Base-by-base conservation (phyloP, 2,329 filamentous ascomycete genomes). In the Blastomyces silverae region DNA sequence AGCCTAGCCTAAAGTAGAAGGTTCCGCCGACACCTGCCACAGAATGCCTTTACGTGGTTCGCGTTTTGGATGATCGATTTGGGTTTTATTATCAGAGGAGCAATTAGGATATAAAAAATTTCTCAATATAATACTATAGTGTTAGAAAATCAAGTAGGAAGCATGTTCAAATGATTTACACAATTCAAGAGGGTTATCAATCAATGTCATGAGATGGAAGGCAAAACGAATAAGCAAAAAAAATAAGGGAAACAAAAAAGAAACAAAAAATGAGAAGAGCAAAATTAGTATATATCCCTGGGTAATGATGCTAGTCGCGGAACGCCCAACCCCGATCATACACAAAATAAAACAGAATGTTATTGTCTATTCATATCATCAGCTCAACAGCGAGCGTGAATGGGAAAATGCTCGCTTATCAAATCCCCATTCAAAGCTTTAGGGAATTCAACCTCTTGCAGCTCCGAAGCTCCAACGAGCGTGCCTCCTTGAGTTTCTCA, bases 401-500 rank as follows among this genome's bases (percentile, higher is more conserved):
- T 64, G 50, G 58, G 62, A 22, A 56, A 63, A 50, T 65, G 53
- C 31, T 10, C 62, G 11, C 17, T 5, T 50, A 11, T 22, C 42
- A 31, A n/a, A 31, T n/a, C 56, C n/a, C 34, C n/a, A 34, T 58
- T 66, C 42, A 64, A 17, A 61, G 59, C 17, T 66, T 66, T 31
- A 69, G 50, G 15, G 64, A 67, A 59, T 83, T 78, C 70, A 89
- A 73, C 68, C 80, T 81, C 70, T 79, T 79, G 75, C 87, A 89
- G 69, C 79, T 83, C 74, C 80, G 81, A 80, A 86, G 82, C 57
- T 84, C 79, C 81, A 88, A 82, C 28, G 78, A 78, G 66, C 83
- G 79, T 39, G 92, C 92, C 65, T 85, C 77, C 67, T 87, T 84
- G 85, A 96, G 85, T 80, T 91, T 92, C 67, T 88, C 87, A 62